Evolutionary conservation across 192 early-diverging fungal species (phyloP), one percentile per base, ranked within the genome.

Genomic region (Jimgerdemannia flammicorona): DNA sequence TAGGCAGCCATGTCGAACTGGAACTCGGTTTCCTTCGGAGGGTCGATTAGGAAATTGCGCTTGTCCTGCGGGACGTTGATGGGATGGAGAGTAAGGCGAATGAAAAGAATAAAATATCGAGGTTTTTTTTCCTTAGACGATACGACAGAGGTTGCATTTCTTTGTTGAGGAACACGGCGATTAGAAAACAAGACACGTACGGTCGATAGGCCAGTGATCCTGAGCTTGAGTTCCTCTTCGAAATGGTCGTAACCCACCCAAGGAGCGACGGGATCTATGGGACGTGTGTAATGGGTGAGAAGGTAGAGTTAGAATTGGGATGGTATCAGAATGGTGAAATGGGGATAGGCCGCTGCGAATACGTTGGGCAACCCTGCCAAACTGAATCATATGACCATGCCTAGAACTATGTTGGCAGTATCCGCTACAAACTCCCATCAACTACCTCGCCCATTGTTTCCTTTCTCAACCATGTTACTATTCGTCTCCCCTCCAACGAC

Each of bases 1-100:
- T 86, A 91, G 10, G 78, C 77, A 42, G 79, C 77, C 75, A 93
- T 79, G 59, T 91, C 87, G 77, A 91, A 93, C 44, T 84, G 75
- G 77, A 90, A 91, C 67, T 18, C 67, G 7, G 67, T 68, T 65
- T 84, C 87, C 74, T 85, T 87, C 39, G 91, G 91, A 66, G 89
- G 88, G 44, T 82, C 72, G 40, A 88, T 84, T 39, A 90, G 72
- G 73, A 93, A 90, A 73, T 90, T 90, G 8, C 89, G 78, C 41
- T 87, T 84, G 75, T 92, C 85, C 87, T 90, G 29, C 29, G 75
- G 49, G 49, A 59, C 88, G 84, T 87, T 88, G 76, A 67, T 20
- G 71, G 39, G 19, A 3, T 44, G 49, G 42, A 7, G n/a, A 70
- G 39, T 49, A 2, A 41, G 54, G 3, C 11, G 20, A 69, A 49